phyloP scores from a whole-genome alignment of 495 filamentous ascomycete species.

The Sordaria brevicollis region DNA sequence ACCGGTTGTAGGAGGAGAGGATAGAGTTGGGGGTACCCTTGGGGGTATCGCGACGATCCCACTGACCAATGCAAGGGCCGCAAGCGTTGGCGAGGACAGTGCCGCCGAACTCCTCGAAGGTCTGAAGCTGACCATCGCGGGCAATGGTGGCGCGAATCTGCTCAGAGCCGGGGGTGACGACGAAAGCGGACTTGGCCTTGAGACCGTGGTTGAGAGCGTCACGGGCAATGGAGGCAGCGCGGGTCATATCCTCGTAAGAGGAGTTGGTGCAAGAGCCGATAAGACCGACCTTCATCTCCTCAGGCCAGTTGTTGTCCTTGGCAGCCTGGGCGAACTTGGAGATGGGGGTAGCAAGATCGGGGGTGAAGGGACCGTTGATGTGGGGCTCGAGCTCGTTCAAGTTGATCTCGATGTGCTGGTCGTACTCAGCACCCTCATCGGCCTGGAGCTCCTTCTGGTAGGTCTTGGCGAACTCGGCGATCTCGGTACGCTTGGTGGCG shows the following conservation, averaged over 20 bases:
- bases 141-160: conserved; percentile 95
- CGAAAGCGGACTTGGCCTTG: conserved; percentile 89
- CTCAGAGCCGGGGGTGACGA: conserved; percentile 93
- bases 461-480: conserved; percentile 77
- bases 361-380: conserved; percentile 99
- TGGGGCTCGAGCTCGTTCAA: conserved; percentile 91
- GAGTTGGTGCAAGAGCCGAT: conserved; percentile 99
- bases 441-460: conserved; percentile 82
- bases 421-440: conserved; percentile 92
- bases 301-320: conserved; percentile 89
- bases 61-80: conserved; percentile 72
- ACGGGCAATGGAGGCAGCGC: conserved; percentile 86
- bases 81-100: conserved; percentile 95
- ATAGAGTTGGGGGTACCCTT: conserved; percentile 83
- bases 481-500: conserved; percentile 82
- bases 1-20: conserved; percentile 23
- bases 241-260: conserved; percentile 98
- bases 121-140: conserved; percentile 90
- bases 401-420: conserved; percentile 94
- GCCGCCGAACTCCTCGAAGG: conserved; percentile 96
- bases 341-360: conserved; percentile 94
- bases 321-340: conserved; percentile 95
- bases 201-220: conserved; percentile 90
- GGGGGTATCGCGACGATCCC: conserved; percentile 89
- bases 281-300: conserved; percentile 92